A percentile compares a stretch with the other conserved stretches of the same genome.
Evolutionary conservation across 805 yeast species (phyloP).

Genomic region (Candida coleopterorum): DNA sequence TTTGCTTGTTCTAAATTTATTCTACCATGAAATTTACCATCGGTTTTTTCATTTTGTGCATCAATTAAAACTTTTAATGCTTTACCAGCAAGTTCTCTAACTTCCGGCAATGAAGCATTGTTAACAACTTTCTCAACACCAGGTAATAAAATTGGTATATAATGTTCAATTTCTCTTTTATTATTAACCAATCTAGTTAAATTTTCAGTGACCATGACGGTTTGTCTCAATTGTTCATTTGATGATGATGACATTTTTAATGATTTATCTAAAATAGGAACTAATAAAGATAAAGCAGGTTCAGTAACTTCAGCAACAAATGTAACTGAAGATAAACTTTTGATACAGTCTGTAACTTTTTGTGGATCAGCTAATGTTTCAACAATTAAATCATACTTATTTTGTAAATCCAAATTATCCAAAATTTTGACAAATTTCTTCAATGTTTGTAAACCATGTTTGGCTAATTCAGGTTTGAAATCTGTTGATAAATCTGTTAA

Average conservation of each 20-base stretch:
- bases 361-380: constrained; percentile 88
- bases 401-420: constrained; percentile 88
- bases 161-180: constrained; percentile 83
- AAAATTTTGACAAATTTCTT: constrained; percentile 70
- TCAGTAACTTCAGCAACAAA: constrained; percentile 98
- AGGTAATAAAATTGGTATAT: constrained; percentile 84
- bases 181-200: constrained; percentile 92
- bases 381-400: constrained; percentile 76
- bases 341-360: constrained; percentile 84
- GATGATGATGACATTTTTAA: constrained; percentile 82
- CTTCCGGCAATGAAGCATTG: constrained; percentile 94
- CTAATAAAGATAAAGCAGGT: constrained; percentile 85
- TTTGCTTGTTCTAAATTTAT: constrained; percentile 52
- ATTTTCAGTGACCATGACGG: constrained; percentile 93
- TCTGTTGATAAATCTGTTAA: constrained; percentile 89
- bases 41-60: constrained; percentile 66
- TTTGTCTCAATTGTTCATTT: constrained; percentile 94
- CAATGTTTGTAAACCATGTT: constrained; percentile 71
- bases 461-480: constrained; percentile 92
- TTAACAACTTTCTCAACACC: constrained; percentile 84
- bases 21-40: constrained; percentile 75
- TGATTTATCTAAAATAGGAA: constrained; percentile 88
- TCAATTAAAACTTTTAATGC: constrained; percentile 78
- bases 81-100: constrained; percentile 85
- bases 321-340: constrained; percentile 85